Base-by-base conservation (phyloP, 1,284 basidiomycete species). In the Marasmius oreades region DNA sequence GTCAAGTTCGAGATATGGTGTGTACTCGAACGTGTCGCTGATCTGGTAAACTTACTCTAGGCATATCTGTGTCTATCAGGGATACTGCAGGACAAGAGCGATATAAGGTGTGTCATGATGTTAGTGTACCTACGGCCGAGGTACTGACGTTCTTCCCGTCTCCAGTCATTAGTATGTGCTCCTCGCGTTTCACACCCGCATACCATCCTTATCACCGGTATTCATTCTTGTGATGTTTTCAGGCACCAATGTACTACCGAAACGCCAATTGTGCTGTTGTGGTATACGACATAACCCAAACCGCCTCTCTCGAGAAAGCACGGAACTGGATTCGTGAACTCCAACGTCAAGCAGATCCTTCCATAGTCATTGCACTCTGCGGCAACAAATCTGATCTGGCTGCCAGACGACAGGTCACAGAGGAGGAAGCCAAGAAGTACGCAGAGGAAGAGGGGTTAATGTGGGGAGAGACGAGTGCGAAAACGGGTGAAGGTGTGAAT, bases 1-100 rank as follows among this genome's bases (percentile, higher is more conserved):
- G 91, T 98, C 68, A 98, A 98, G 79, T 98, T 98, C 67, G 95
- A 98, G 79, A 97, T 98, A 68, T 97, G 95, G 93, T 93, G 76
- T 54, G 81, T 71, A 31, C 28, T 31, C 28, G 4, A 31, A 31
- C 28, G 10, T 57, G n/a, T 5, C 28, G 55, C 50, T 45, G 44
- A 57, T 52, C 33, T 14, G 8, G 24, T 39, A 37, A 44, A 16
- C 33, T 39, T 36, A 42, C 23, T 61, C 55, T 34, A 59, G 53
- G 56, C n/a, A 48, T 45, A 44, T 54, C 22, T 43, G n/a, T 53
- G 44, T 20, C 28, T 28, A 24, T 14, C 59, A 92, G 91, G 91
- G 91, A 93, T 75, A 95, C 93, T 31, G 93, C 93, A 52, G 93
- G 93, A 46, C 93, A 95, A 75, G 93, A 95, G 73, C 86, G 93